phyloP scores from a whole-genome alignment of 306 rosid species.

The Luffa acutangula region DNA sequence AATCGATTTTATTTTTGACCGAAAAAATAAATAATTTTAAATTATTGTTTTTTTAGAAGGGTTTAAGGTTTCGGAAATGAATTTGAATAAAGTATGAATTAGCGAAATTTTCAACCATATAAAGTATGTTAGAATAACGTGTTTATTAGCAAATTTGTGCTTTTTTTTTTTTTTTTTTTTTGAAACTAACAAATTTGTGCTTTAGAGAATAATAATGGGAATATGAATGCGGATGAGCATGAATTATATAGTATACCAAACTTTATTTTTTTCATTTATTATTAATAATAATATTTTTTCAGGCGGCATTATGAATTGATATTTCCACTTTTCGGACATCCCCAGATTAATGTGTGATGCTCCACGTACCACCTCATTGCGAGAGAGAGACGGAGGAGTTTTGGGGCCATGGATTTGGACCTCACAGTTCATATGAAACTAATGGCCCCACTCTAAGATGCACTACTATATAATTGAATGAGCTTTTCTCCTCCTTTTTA shows the following conservation, averaged over 20 bases:
- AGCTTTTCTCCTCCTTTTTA: too few relatives aligned
- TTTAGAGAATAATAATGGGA: neutral
- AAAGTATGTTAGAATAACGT: neutral
- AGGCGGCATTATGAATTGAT: conserved; percentile 1
- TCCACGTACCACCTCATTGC: neutral
- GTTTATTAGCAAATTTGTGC: neutral
- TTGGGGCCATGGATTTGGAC: neutral
- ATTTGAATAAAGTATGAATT: too few relatives aligned
- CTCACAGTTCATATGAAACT: neutral
- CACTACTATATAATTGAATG: neutral
- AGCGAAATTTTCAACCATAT: too few relatives aligned
- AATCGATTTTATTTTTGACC: too few relatives aligned
- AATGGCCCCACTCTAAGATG: neutral
- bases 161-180: too few relatives aligned
- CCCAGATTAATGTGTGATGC: conserved; percentile 2
- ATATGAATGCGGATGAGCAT: neutral
- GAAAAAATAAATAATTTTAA: too few relatives aligned
- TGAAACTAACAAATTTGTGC: neutral
- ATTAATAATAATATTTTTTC: neutral
- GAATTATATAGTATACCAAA: neutral
- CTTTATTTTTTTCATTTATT: neutral
- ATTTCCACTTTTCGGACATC: conserved; percentile 7
- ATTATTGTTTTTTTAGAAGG: too few relatives aligned
- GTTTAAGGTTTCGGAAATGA: too few relatives aligned
- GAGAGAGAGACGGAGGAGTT: neutral